Conservation (phyloP, 2,329 filamentous ascomycete genomes). For the Colletotrichum gloeosporioides region DNA sequence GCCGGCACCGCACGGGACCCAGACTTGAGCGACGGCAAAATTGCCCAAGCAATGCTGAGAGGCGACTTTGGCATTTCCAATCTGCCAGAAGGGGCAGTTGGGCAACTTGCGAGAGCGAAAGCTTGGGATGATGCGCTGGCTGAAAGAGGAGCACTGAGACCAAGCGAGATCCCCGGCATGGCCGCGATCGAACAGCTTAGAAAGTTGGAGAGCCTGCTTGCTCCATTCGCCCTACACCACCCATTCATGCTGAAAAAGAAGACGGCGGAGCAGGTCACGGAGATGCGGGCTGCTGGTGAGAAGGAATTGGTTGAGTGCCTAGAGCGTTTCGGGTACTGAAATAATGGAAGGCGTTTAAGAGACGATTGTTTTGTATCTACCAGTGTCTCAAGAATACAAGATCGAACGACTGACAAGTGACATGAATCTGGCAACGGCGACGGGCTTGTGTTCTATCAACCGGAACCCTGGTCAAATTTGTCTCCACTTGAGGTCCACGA, state of each 20-base stretch:
- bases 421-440: not conserved
- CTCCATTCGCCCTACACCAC: not conserved
- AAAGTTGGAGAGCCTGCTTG: not conserved
- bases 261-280: not conserved
- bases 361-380: too few relatives aligned
- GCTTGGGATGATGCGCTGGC: not conserved
- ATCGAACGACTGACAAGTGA: not conserved
- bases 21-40: conserved; percentile 19
- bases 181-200: not conserved
- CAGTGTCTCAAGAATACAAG: not conserved
- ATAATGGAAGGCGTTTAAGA: not conserved
- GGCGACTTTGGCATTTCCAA: not conserved
- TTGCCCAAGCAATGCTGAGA: not conserved
- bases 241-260: not conserved
- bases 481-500: not conserved
- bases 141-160: not conserved
- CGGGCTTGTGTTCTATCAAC: not conserved
- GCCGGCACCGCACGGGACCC: not conserved
- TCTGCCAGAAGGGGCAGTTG: not conserved
- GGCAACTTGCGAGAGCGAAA: not conserved
- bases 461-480: not conserved
- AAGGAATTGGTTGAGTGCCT: not conserved
- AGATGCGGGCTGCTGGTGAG: not conserved
- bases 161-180: not conserved
- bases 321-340: not conserved